Evolutionary conservation across 768 basidiomycete genomes (phyloP).

Genomic region (Pholiota microspora): DNA sequence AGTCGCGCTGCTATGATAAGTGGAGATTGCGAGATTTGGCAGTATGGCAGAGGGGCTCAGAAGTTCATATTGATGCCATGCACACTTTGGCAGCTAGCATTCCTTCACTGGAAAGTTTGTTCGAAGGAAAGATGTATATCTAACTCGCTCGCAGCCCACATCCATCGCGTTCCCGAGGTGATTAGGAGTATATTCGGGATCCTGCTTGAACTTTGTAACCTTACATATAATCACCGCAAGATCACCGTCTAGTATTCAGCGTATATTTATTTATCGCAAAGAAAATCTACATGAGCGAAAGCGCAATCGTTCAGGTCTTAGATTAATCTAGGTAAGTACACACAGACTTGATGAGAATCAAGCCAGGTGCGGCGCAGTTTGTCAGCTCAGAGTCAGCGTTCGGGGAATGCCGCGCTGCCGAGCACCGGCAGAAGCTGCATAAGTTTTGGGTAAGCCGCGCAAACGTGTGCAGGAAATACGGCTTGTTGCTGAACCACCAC

Average conservation of each 20-base stretch:
- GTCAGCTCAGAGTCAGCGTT: no score
- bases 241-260: no score
- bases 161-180: no score
- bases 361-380: no score
- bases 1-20: not conserved
- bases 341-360: no score
- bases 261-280: not conserved
- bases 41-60: not conserved
- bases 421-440: constrained; percentile 2
- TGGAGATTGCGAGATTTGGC: not conserved
- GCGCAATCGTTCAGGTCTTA: no score
- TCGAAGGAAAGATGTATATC: constrained; percentile 16
- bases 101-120: constrained; percentile 33
- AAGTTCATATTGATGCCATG: constrained; percentile 31
- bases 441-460: constrained; percentile 21
- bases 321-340: no score
- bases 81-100: constrained; percentile 26
- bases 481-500: constrained; percentile 27
- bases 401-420: not conserved
- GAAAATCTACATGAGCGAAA: no score
- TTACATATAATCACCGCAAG: no score
- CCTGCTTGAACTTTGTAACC: not conserved
- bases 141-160: no score
- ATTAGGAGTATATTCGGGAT: constrained; percentile 1
- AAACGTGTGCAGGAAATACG: constrained; percentile 24